Base-by-base conservation (phyloP, 2,329 filamentous ascomycete genomes). In the Daldinia sp. region DNA sequence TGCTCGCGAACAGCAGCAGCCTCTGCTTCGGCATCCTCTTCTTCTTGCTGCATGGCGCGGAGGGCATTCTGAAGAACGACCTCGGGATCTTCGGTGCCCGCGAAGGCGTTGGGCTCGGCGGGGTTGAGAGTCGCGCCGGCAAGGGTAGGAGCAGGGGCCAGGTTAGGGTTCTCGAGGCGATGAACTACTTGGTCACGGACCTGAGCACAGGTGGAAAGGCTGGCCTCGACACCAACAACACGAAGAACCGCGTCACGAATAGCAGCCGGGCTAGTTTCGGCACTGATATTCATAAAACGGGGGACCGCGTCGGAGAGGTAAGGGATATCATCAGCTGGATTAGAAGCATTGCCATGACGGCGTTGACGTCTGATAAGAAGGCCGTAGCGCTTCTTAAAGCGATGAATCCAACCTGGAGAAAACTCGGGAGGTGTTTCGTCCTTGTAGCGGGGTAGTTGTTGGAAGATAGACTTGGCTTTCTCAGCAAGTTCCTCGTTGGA, bases 351-450 rank as follows among this genome's bases (percentile, higher is more conserved):
- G 17, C 80, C 80, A 66, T 82, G 81, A 0, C 84, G 81, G 17
- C 85, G 82, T 68, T 87, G 84, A 52, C 85, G 82, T 32, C 85
- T 74, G 47, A 87, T 81, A 15, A 88, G 77, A 13, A 88, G 77
- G 0, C 85, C 85, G 61, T 88, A 88, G 9, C 85, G 81, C 73
- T 87, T 87, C 76, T 88, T 88, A 77, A 88, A 88, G 32, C 85
- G 81, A 68, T 88, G 85, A 60, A 88, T 87, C 85, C 85, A 88
- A 37, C 85, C 85, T 0, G 85, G 85, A 0, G 85, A 87, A 72
- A 88, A 88, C 73, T 88, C 85, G 47, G 85, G 85, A 1, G 85
- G 77, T n/a, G 76, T 75, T 72, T 87, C 84, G 66, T 85, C 85
- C 72, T 85, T 86, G 74, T 88, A 87, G 15, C 85, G 83, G 13